Percentiles rank a stretch among this genome's conserved stretches.
Conservation (phyloP, 441 rosid genomes). For the Brassica hybrid region DNA sequence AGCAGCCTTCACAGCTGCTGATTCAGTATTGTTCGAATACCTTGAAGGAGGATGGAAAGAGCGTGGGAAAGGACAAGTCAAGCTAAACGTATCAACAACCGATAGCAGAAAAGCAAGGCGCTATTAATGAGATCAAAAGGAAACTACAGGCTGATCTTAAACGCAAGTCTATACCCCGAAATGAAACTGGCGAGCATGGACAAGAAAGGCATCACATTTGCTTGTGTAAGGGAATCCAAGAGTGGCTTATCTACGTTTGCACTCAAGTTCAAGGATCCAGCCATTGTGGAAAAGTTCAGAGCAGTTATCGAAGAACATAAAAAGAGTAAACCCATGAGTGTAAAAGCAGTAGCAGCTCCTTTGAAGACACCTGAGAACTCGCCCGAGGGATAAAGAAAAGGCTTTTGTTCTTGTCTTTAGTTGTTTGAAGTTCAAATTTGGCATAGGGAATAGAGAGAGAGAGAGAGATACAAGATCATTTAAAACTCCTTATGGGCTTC, state of each 20-base stretch:
- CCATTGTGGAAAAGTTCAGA: slow-evolving; percentile 67
- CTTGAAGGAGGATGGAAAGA: slow-evolving; percentile 73
- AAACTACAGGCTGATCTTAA: slow-evolving; percentile 81
- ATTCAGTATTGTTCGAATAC: slow-evolving; percentile 79
- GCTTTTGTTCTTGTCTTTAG: slow-evolving; percentile 35
- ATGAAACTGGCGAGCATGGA: slow-evolving; percentile 94
- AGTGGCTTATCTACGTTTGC: slow-evolving; percentile 79
- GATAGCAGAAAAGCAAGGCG: slow-evolving; percentile 65
- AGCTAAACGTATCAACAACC: slow-evolving; percentile 67
- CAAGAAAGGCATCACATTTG: slow-evolving; percentile 86
- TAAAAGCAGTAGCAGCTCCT: slow-evolving; percentile 27
- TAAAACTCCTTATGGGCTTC: no score
- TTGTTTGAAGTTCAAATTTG: no score
- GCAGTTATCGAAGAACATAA: slow-evolving; percentile 61
- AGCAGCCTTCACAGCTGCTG: slow-evolving; percentile 75
- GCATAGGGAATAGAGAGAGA: no score
- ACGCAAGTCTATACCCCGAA: slow-evolving; percentile 89
- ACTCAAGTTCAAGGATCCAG: slow-evolving; percentile 75
- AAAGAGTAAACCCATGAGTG: slow-evolving; percentile 37
- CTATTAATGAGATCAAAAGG: slow-evolving; percentile 89
- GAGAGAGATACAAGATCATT: no score
- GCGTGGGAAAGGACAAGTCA: slow-evolving; percentile 93
- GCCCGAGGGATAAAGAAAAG: slow-evolving; percentile 60
- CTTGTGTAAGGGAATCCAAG: slow-evolving; percentile 80
- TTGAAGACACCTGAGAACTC: slow-evolving; percentile 89